Percentiles rank a stretch among this genome's conserved stretches.
These are phyloP conservation scores for Russula sp. DNA, from an alignment of 768 basidiomycete species.

Conservation along the genomic window DNA sequence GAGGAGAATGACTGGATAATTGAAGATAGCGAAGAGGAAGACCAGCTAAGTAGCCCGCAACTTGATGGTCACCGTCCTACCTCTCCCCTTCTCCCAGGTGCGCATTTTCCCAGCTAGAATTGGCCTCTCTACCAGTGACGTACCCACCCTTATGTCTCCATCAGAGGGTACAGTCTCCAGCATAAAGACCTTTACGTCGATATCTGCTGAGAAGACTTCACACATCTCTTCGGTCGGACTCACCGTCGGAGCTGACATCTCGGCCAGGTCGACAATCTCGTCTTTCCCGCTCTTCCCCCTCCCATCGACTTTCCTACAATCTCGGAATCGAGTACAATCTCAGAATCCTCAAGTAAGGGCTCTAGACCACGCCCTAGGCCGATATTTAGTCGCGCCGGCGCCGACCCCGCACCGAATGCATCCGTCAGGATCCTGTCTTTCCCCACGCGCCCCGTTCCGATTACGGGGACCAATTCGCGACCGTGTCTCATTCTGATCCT, in stretches of 20 bases:
- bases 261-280: slow-evolving; percentile 15
- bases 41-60: slow-evolving; percentile 7
- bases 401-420: background rate
- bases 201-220: slow-evolving; percentile 7
- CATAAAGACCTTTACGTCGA: slow-evolving; percentile 24
- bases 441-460: slow-evolving; percentile 18
- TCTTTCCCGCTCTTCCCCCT: slow-evolving; percentile 14
- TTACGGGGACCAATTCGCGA: slow-evolving; percentile 4
- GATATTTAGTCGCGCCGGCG: slow-evolving; percentile 16
- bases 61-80: background rate
- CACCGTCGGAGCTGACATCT: slow-evolving; percentile 1
- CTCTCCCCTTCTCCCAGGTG: slow-evolving; percentile 15
- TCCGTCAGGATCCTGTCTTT: slow-evolving; percentile 21
- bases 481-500: slow-evolving; percentile 11
- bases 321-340: slow-evolving; percentile 23
- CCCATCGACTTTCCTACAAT: slow-evolving; percentile 12
- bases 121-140: slow-evolving; percentile 22
- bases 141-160: slow-evolving; percentile 2
- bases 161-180: slow-evolving; percentile 22
- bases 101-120: slow-evolving; percentile 12
- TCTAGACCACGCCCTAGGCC: slow-evolving; percentile 28
- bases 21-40: slow-evolving; percentile 30
- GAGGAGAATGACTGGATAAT: slow-evolving; percentile 26
- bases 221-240: slow-evolving; percentile 24
- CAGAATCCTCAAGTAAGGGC: slow-evolving; percentile 16